Evolutionary conservation across 208 protist species (phyloP).

Genomic region (Acanthamoeba castellanii): DNA sequence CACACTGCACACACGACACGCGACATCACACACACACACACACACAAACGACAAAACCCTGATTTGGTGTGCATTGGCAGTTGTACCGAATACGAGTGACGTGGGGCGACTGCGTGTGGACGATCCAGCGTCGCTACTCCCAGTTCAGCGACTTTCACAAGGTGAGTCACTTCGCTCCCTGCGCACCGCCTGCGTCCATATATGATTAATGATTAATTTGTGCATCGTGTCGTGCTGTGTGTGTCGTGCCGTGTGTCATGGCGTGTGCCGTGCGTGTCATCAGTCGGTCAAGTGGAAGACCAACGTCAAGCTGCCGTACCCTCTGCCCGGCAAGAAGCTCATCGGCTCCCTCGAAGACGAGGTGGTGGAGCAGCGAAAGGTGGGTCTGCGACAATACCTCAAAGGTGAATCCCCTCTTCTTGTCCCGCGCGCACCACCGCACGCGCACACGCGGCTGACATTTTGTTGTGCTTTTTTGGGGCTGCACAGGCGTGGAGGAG

Average conservation of each 20-base stretch:
- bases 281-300: conserved; percentile 50
- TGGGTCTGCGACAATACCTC: conserved; percentile 14
- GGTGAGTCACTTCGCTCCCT: neutral
- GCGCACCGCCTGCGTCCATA: too few relatives aligned
- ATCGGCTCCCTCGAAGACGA: conserved; percentile 10
- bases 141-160: conserved; percentile 13
- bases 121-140: conserved; percentile 32
- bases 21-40: neutral
- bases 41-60: too few relatives aligned
- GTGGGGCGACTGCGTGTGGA: conserved; percentile 51
- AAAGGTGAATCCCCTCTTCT: neutral
- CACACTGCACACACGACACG: too few relatives aligned
- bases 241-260: too few relatives aligned
- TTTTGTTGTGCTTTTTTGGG: neutral
- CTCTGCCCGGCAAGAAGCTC: conserved; percentile 4
- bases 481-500: conserved; percentile 5
- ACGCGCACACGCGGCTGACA: too few relatives aligned
- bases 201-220: too few relatives aligned
- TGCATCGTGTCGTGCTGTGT: too few relatives aligned
- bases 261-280: too few relatives aligned
- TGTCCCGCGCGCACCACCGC: too few relatives aligned
- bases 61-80: neutral
- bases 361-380: conserved; percentile 17
- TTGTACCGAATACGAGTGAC: neutral
- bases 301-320: conserved; percentile 29